phyloP scores from a whole-genome alignment of 2,329 filamentous ascomycete genomes.

The Arthrobotrys sinensis region DNA sequence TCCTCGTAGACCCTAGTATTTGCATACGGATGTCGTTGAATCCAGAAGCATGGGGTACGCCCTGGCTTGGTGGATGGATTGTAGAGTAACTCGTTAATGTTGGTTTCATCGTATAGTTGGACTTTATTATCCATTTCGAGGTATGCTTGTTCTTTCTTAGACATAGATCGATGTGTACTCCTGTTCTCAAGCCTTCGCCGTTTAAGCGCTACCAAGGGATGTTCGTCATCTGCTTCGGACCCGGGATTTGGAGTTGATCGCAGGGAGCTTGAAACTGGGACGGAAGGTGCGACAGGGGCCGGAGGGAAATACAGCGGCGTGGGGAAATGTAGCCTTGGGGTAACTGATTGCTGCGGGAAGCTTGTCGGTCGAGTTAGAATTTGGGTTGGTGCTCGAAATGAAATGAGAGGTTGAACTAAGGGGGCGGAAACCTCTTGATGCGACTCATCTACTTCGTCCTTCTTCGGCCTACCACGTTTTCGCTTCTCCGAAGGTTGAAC shows the following conservation, averaged over 20 bases:
- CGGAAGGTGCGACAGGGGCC: not conserved
- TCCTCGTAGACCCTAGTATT: conserved; percentile 51
- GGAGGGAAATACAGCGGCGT: conserved; percentile 7
- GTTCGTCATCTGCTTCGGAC: conserved; percentile 5
- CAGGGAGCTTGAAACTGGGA: not conserved
- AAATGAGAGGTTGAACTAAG: not conserved
- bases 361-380: not conserved
- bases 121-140: conserved; percentile 57
- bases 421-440: conserved; percentile 16
- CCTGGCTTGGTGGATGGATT: conserved; percentile 30
- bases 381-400: not conserved
- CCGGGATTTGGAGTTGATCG: not conserved
- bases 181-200: conserved; percentile 20
- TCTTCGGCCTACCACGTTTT: conserved; percentile 55
- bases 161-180: conserved; percentile 37
- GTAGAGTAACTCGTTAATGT: conserved; percentile 49
- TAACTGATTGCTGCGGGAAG: not conserved
- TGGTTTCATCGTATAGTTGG: conserved; percentile 47
- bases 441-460: conserved; percentile 56
- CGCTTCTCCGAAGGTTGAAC: conserved; percentile 55
- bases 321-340: not conserved
- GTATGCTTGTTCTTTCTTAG: conserved; percentile 58
- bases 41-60: conserved; percentile 46
- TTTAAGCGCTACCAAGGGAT: not conserved
- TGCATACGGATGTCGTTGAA: conserved; percentile 58